Evolutionary conservation across 2,329 filamentous ascomycete species (phyloP).

Genomic region (Geosmithia flava): DNA sequence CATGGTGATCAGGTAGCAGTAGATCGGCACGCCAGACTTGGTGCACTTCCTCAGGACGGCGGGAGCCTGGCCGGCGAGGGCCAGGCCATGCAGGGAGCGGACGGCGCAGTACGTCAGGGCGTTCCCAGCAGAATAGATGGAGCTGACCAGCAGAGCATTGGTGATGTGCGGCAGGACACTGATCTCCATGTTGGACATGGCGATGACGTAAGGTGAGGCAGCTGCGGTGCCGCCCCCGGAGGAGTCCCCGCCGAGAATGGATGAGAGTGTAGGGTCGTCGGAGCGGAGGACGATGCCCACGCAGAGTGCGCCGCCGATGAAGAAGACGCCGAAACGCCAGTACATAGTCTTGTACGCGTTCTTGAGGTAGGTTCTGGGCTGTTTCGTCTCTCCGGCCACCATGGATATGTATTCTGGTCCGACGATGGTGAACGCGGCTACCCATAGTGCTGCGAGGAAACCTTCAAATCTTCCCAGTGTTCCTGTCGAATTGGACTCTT

Average conservation of each 20-base stretch:
- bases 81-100: slow-evolving; percentile 35
- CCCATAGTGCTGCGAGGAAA: slow-evolving; percentile 55
- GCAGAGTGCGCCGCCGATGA: slow-evolving; percentile 54
- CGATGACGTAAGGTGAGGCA: slow-evolving; percentile 44
- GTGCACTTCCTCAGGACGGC: slow-evolving; percentile 44
- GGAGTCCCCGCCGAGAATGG: slow-evolving; percentile 11
- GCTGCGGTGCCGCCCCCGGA: slow-evolving; percentile 27
- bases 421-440: slow-evolving; percentile 51
- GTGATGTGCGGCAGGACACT: slow-evolving; percentile 42
- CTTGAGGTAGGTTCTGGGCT: slow-evolving; percentile 51
- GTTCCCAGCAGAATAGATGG: slow-evolving; percentile 33
- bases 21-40: slow-evolving; percentile 47
- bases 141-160: slow-evolving; percentile 36
- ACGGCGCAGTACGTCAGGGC: slow-evolving; percentile 38
- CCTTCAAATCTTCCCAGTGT: slow-evolving; percentile 56
- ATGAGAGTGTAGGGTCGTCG: slow-evolving; percentile 38
- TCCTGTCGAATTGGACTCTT: slow-evolving; percentile 32
- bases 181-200: slow-evolving; percentile 40
- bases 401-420: slow-evolving; percentile 57
- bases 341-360: slow-evolving; percentile 63
- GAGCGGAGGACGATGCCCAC: slow-evolving; percentile 56
- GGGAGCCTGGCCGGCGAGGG: slow-evolving; percentile 34
- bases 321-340: slow-evolving; percentile 59
- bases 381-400: slow-evolving; percentile 57
- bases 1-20: slow-evolving; percentile 40